These are phyloP conservation scores for Pseudogymnoascus sp. DNA, from an alignment of 2,329 filamentous ascomycete genomes.

Conservation along the genomic window DNA sequence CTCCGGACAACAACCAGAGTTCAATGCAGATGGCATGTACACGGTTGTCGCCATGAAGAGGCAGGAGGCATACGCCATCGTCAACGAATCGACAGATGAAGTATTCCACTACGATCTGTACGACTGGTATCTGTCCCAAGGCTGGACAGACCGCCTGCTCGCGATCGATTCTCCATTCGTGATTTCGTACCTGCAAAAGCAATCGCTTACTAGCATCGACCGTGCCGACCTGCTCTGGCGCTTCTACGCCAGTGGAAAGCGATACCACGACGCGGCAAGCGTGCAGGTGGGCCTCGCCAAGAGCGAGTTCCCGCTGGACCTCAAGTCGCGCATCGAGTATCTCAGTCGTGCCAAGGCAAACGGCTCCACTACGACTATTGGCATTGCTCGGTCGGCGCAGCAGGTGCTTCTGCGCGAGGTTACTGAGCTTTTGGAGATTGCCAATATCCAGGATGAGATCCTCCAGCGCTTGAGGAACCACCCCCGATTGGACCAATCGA, in stretches of 20 bases:
- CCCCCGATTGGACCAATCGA: constrained; percentile 54
- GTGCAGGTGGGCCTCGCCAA: constrained; percentile 79
- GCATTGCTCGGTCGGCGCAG: constrained; percentile 69
- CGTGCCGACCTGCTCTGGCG: constrained; percentile 89
- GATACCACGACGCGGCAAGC: constrained; percentile 78
- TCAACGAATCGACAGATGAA: constrained; percentile 80
- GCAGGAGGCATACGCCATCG: constrained; percentile 81
- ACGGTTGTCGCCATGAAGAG: constrained; percentile 71
- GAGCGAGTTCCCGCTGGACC: constrained; percentile 69
- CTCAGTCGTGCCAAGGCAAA: constrained; percentile 88
- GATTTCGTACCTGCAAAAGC: constrained; percentile 72
- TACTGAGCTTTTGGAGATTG: constrained; percentile 78
- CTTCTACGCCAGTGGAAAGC: constrained; percentile 78
- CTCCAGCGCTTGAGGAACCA: constrained; percentile 71
- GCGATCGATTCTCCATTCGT: constrained; percentile 79
- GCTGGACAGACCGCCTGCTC: constrained; percentile 78
- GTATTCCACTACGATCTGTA: constrained; percentile 96
- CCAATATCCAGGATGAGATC: constrained; percentile 90
- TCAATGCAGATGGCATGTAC: constrained; percentile 62
- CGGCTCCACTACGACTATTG: constrained; percentile 71
- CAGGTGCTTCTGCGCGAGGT: constrained; percentile 81
- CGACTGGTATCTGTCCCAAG: constrained; percentile 87
- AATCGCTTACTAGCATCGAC: constrained; percentile 60
- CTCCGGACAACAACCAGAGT: constrained; percentile 59
- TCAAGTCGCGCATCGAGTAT: constrained; percentile 81